Evolutionary conservation across 179 eudicot species (phyloP).

Genomic region (Carnegiea gigantea): DNA sequence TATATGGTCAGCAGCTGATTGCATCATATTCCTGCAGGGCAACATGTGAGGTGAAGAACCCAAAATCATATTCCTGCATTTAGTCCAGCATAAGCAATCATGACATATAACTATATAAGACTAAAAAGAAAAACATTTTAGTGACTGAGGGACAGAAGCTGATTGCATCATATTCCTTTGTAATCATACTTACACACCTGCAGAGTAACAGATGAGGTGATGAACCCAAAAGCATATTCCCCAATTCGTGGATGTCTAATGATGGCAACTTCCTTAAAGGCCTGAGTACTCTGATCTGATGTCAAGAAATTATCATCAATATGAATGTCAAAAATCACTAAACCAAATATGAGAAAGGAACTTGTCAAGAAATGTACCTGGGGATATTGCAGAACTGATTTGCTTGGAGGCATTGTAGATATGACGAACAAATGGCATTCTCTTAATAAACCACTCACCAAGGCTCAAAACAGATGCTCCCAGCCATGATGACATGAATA

Average conservation of each 20-base stretch:
- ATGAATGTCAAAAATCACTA: background rate
- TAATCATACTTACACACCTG: constrained; percentile 43
- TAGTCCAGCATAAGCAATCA: background rate
- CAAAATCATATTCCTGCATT: background rate
- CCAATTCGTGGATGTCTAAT: constrained; percentile 79
- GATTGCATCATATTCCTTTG: background rate
- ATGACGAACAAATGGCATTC: constrained; percentile 71
- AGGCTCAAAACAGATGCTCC: constrained; percentile 63
- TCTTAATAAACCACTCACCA: constrained; percentile 76
- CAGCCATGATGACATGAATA: constrained; percentile 79
- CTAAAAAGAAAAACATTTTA: background rate
- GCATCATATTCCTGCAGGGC: too few relatives aligned
- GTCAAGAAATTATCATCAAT: constrained; percentile 14
- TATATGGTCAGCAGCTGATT: too few relatives aligned
- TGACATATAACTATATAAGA: background rate
- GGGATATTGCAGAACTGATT: constrained; percentile 73
- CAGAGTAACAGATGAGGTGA: constrained; percentile 66
- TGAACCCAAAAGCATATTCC: constrained; percentile 76
- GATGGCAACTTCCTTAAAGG: constrained; percentile 79
- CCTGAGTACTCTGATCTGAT: constrained; percentile 65
- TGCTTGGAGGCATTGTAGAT: constrained; percentile 76
- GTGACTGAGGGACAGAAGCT: background rate
- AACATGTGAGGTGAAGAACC: background rate
- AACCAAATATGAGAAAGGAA: constrained; percentile 9
- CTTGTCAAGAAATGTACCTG: constrained; percentile 37